Conservation (phyloP, 768 basidiomycete genomes). For the Dendrothele bispora region DNA sequence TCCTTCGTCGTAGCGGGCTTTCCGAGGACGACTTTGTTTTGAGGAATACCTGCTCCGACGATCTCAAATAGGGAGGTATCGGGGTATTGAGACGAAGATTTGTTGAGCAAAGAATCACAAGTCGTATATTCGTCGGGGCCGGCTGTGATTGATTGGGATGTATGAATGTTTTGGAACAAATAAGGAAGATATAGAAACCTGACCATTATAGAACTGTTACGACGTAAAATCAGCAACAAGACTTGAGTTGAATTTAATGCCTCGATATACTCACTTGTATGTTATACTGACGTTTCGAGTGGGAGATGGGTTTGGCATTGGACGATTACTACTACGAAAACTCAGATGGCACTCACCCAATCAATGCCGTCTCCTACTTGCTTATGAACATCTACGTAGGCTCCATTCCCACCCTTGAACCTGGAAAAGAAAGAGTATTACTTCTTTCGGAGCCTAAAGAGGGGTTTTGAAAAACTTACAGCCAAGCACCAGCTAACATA, state of each 20-base stretch:
- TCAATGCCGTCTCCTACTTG: conserved; percentile 39
- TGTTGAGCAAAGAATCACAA: conserved; percentile 41
- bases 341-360: conserved; percentile 35
- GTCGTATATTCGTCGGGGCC: conserved; percentile 43
- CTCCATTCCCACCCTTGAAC: no score
- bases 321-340: conserved; percentile 29
- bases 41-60: conserved; percentile 36
- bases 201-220: conserved; percentile 11
- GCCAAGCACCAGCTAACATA: no score
- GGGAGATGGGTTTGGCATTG: no score
- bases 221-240: no score
- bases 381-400: conserved; percentile 38
- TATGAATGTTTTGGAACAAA: neutral
- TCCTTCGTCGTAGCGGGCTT: conserved; percentile 43
- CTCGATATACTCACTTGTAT: no score
- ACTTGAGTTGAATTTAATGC: no score
- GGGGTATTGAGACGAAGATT: conserved; percentile 46
- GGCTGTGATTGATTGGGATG: conserved; percentile 24
- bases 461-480: no score
- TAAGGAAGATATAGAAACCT: neutral
- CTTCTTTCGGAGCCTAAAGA: no score
- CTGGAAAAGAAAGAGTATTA: no score
- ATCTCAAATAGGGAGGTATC: conserved; percentile 39
- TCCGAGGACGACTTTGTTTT: conserved; percentile 54
- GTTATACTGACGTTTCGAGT: no score